These are phyloP conservation scores for Ganoderma sp. DNA, from an alignment of 1,284 basidiomycete species.

Conservation along the genomic window DNA sequence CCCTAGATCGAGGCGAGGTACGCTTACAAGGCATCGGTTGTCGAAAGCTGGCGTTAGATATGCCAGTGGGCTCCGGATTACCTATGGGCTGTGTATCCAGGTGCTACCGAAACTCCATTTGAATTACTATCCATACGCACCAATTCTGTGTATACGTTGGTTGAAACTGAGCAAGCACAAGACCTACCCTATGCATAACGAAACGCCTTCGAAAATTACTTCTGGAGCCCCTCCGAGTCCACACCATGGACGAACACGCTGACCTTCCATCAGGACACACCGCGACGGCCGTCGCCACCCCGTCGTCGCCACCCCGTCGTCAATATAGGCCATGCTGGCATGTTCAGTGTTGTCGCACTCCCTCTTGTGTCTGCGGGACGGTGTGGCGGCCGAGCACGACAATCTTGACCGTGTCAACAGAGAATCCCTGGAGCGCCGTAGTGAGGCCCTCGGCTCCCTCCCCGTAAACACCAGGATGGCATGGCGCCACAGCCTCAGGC, in stretches of 20 bases:
- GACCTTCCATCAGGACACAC: slow-evolving; percentile 38
- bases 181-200: not conserved
- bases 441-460: not conserved
- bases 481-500: slow-evolving; percentile 33
- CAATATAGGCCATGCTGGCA: slow-evolving; percentile 30
- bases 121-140: too few relatives aligned
- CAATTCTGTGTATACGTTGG: too few relatives aligned
- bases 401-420: not conserved
- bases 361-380: slow-evolving; percentile 8
- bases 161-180: not conserved
- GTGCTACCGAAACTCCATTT: too few relatives aligned
- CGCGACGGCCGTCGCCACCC: slow-evolving; percentile 22
- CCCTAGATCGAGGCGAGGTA: too few relatives aligned
- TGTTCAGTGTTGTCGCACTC: slow-evolving; percentile 29
- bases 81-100: too few relatives aligned
- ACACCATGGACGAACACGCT: slow-evolving; percentile 31
- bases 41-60: too few relatives aligned
- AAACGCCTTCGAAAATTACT: slow-evolving; percentile 25
- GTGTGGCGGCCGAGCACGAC: slow-evolving; percentile 18
- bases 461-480: slow-evolving; percentile 37
- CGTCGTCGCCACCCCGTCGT: slow-evolving; percentile 14
- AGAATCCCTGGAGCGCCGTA: slow-evolving; percentile 2
- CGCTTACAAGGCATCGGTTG: too few relatives aligned
- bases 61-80: too few relatives aligned
- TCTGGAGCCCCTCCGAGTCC: slow-evolving; percentile 20